Base-by-base conservation (phyloP, 441 rosid genomes). In the Adansonia grandidieri region DNA sequence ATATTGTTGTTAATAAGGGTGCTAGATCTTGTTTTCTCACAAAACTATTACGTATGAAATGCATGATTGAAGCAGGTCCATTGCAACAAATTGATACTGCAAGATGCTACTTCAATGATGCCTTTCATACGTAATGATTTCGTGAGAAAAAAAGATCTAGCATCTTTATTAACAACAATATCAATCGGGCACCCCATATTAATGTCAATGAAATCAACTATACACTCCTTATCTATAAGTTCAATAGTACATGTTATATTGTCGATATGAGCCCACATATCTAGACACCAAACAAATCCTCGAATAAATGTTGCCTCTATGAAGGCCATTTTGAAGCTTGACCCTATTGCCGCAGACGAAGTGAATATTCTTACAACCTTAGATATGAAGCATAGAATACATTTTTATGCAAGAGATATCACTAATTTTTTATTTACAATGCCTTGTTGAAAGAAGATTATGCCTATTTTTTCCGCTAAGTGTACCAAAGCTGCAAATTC, bases 151-250 rank as follows among this genome's bases (percentile, higher is more conserved):
- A 85, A 89, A 61, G 99, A 95, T 58, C 99, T 98, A 85, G 99
- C 99, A 84, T 96, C 95, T 82, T 83, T 93, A 87, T 85, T 91
- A 40, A 92, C 97, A 82, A 96, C 97, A 80, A 96, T 82, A 72
- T 96, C 97, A 80, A 96, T 93, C 1, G 99, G 98, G 81, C 99
- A 96, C 5, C 99, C 97, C 99, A 96, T 96, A 78, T 96, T 96
- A 60, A 96, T 93, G 84, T 96, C 99, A 83, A 96, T 91, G 83
- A 96, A 96, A 79, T 96, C 97, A 73, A 93, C 91, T 0, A 76
- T 79, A 83, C 97, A 96, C 80, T 92, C 93, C 80, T 85, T 85
- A 64, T 91, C 93, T 82, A 95, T 91, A 47, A 95, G 97, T 82
- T 95, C 95, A 78, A 91, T 91, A 3, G 92, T 80, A 5, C 90